phyloP scores from a whole-genome alignment of 495 filamentous ascomycete species.

The Corynascus novoguineensis region DNA sequence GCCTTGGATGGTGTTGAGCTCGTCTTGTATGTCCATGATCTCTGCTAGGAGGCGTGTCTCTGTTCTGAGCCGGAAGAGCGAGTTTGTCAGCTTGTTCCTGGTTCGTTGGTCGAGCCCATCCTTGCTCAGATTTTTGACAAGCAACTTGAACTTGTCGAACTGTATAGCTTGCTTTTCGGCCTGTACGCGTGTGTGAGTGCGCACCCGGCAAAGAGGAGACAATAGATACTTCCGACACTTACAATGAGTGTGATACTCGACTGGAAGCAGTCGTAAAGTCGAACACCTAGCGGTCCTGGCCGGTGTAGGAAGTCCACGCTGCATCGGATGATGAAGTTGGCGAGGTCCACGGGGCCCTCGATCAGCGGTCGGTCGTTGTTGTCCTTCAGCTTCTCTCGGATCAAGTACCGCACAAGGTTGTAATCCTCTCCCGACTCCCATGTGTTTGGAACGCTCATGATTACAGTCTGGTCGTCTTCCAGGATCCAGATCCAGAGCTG shows the following conservation, averaged over 20 bases:
- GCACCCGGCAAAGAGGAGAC: background rate
- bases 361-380: slow-evolving; percentile 2
- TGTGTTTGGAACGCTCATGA: slow-evolving; percentile 6
- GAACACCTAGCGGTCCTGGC: background rate
- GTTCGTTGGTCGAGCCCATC: background rate
- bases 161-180: background rate
- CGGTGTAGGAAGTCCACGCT: slow-evolving; percentile 3
- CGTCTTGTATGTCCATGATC: slow-evolving; percentile 14
- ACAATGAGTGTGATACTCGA: slow-evolving; percentile 2
- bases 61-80: background rate
- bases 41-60: slow-evolving; percentile 2
- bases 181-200: background rate
- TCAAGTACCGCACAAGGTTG: background rate
- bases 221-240: background rate
- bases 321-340: background rate
- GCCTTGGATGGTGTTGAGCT: slow-evolving; percentile 6
- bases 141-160: background rate
- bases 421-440: background rate
- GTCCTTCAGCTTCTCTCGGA: background rate
- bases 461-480: slow-evolving; percentile 6
- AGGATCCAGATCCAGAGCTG: slow-evolving; percentile 11
- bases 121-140: slow-evolving; percentile 1
- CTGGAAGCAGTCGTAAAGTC: background rate
- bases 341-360: background rate
- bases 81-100: background rate